phyloP scores from a whole-genome alignment of 2,329 filamentous ascomycete species.

The Beauveria varroae region DNA sequence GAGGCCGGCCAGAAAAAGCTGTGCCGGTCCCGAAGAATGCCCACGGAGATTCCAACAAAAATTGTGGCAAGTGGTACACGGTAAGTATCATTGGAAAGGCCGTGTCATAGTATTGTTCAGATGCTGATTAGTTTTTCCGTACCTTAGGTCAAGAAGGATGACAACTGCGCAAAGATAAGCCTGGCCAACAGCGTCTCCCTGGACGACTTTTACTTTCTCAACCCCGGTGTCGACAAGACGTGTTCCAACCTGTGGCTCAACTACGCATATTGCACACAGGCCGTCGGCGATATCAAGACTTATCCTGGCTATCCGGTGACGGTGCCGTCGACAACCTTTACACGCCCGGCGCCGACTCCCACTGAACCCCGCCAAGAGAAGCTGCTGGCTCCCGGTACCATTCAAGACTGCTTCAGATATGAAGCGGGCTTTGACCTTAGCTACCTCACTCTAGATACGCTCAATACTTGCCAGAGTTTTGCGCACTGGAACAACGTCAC shows the following conservation, averaged over 20 bases:
- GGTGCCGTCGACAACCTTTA: no score
- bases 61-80: constrained; percentile 24
- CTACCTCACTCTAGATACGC: no score
- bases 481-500: no score
- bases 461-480: no score
- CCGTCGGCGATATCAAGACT: constrained; percentile 21
- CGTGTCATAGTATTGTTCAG: no score
- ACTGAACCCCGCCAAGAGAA: no score
- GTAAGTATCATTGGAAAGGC: no score
- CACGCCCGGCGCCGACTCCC: no score
- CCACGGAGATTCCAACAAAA: not conserved
- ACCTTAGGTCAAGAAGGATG: constrained; percentile 18
- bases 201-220: constrained; percentile 26
- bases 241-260: constrained; percentile 27
- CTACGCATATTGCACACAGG: constrained; percentile 25
- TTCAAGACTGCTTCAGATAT: no score
- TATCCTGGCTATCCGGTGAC: not conserved
- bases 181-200: constrained; percentile 21
- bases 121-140: no score
- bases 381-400: no score
- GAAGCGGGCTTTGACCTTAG: no score
- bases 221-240: constrained; percentile 23
- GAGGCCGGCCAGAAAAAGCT: not conserved
- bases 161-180: constrained; percentile 26
- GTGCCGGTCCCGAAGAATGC: not conserved